These are phyloP conservation scores for Trametes villosa DNA, from an alignment of 768 basidiomycete genomes.

Conservation along the genomic window DNA sequence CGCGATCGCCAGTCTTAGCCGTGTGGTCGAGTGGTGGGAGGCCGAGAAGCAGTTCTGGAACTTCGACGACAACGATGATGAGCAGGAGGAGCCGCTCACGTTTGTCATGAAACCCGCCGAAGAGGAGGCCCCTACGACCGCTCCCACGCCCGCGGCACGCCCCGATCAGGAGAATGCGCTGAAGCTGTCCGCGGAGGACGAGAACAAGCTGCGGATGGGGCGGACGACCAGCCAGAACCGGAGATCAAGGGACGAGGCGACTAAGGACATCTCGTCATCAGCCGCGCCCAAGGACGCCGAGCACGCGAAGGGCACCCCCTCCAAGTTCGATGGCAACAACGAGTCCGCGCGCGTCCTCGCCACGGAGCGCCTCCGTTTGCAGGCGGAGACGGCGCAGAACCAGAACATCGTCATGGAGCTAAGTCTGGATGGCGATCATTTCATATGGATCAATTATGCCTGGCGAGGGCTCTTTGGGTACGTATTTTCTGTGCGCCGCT, in stretches of 20 bases:
- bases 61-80: slow-evolving; percentile 90
- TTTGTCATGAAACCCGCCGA: slow-evolving; percentile 93
- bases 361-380: slow-evolving; percentile 83
- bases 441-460: slow-evolving; percentile 95
- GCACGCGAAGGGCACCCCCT: slow-evolving; percentile 27
- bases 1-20: slow-evolving; percentile 92
- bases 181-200: slow-evolving; percentile 57
- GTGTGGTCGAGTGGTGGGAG: slow-evolving; percentile 99
- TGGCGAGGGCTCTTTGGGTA: slow-evolving; percentile 93
- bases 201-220: slow-evolving; percentile 51
- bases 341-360: slow-evolving; percentile 86
- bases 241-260: slow-evolving; percentile 61
- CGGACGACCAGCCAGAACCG: slow-evolving; percentile 55
- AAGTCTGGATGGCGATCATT: slow-evolving; percentile 89
- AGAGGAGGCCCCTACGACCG: slow-evolving; percentile 49
- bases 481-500: slow-evolving; percentile 34
- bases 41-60: slow-evolving; percentile 99
- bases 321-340: slow-evolving; percentile 57
- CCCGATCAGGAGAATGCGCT: slow-evolving; percentile 40
- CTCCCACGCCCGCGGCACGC: slow-evolving; percentile 44
- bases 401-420: slow-evolving; percentile 97
- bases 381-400: slow-evolving; percentile 94
- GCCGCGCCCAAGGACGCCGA: slow-evolving; percentile 31
- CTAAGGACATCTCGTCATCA: slow-evolving; percentile 48
- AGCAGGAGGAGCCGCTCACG: slow-evolving; percentile 87